Evolutionary conservation across 129 eudicot genomes (phyloP).

Genomic region (Tagetes patula): DNA sequence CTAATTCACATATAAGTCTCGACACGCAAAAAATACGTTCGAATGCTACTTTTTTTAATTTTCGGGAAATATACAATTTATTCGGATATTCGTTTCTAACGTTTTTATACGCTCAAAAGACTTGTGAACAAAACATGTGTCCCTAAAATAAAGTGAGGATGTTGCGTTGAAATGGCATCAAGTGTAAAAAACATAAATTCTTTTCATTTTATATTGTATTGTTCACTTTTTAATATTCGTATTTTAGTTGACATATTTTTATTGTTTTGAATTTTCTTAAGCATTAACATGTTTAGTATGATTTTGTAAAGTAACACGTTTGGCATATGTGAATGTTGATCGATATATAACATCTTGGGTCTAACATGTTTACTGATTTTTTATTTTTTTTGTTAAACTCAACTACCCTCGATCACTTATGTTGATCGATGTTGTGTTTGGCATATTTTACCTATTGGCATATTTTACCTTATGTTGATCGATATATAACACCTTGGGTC

Average conservation of each 20-base stretch:
- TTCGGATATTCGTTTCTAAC: constrained; percentile 31
- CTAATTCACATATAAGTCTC: neutral
- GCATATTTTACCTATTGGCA: too few species aligned
- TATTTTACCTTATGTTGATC: too few species aligned
- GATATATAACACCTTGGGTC: too few species aligned
- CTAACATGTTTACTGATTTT: too few species aligned
- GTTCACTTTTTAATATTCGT: neutral
- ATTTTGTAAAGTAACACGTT: too few species aligned
- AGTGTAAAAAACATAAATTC: neutral
- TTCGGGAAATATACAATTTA: constrained; percentile 23
- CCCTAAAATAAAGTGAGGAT: neutral
- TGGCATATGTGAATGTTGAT: too few species aligned
- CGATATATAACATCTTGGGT: too few species aligned
- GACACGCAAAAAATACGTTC: constrained; percentile 20
- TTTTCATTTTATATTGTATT: neutral
- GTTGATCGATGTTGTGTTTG: too few species aligned
- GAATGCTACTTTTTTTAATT: constrained; percentile 14
- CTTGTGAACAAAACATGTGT: neutral
- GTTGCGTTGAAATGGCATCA: neutral
- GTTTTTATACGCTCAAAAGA: neutral
- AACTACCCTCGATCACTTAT: too few species aligned
- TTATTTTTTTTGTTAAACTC: too few species aligned
- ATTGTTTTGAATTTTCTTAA: too few species aligned
- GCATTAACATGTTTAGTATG: too few species aligned
- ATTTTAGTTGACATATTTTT: neutral